Evolutionary conservation across 495 filamentous ascomycete genomes (phyloP).

Genomic region (Echria macrotheca): DNA sequence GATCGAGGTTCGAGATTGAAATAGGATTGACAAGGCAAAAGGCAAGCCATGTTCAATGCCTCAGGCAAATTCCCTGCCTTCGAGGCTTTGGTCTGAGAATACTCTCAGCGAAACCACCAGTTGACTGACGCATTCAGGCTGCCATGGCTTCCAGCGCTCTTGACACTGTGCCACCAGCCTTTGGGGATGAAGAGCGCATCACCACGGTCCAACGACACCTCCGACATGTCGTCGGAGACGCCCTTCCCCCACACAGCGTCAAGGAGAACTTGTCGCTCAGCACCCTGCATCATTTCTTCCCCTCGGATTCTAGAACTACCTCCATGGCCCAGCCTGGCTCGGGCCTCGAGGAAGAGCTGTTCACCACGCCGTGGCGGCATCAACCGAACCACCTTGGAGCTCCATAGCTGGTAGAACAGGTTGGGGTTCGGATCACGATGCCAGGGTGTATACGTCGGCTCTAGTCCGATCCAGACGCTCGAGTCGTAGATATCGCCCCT

Average conservation of each 20-base stretch:
- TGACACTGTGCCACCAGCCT: slow-evolving; percentile 96
- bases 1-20: too few relatives aligned
- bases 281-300: slow-evolving; percentile 88
- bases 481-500: slow-evolving; percentile 75
- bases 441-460: slow-evolving; percentile 81
- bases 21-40: too few relatives aligned
- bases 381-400: slow-evolving; percentile 68
- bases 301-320: slow-evolving; percentile 59
- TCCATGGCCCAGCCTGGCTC: slow-evolving; percentile 39
- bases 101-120: slow-evolving; percentile 91
- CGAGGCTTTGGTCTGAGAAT: too few relatives aligned
- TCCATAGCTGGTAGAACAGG: slow-evolving; percentile 76
- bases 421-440: slow-evolving; percentile 95
- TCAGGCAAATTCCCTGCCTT: too few relatives aligned
- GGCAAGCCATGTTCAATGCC: too few relatives aligned
- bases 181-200: slow-evolving; percentile 84
- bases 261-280: slow-evolving; percentile 60
- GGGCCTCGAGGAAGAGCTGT: slow-evolving; percentile 53
- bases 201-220: slow-evolving; percentile 56
- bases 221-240: slow-evolving; percentile 20
- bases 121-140: slow-evolving; percentile 57
- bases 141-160: slow-evolving; percentile 44
- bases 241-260: slow-evolving; percentile 60
- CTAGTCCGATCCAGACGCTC: slow-evolving; percentile 81
- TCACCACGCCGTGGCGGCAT: slow-evolving; percentile 56